Conservation (phyloP, 176 grass and related monocot species). For the Otatea glauca region DNA sequence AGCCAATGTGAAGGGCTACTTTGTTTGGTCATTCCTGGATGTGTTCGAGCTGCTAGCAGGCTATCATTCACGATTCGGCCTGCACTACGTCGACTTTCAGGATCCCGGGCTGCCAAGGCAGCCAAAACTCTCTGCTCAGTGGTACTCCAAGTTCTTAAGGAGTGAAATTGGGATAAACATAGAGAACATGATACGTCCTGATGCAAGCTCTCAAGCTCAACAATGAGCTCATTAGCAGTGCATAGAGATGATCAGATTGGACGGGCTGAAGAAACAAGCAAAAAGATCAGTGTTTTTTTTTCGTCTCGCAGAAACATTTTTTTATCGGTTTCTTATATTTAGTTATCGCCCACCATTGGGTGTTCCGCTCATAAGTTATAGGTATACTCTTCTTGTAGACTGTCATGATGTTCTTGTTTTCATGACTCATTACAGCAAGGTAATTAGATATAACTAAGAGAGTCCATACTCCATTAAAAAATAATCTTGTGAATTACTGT, state of each 20-base stretch:
- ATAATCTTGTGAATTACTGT: neutral
- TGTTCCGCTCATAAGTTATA: constrained; percentile 14
- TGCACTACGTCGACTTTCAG: constrained; percentile 58
- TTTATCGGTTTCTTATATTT: neutral
- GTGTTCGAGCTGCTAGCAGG: constrained; percentile 64
- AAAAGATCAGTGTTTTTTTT: neutral
- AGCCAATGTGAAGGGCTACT: constrained; percentile 68
- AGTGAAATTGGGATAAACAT: constrained; percentile 40
- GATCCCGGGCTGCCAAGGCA: constrained; percentile 46
- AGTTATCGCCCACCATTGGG: neutral
- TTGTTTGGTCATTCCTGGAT: constrained; percentile 81
- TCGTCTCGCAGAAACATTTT: neutral
- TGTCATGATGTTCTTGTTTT: neutral
- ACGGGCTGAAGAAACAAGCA: neutral
- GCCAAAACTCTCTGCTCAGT: constrained; percentile 57
- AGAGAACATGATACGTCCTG: neutral
- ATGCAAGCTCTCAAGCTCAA: constrained; percentile 19
- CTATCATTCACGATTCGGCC: constrained; percentile 40
- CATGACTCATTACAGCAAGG: neutral
- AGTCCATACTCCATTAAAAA: neutral
- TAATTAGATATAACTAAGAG: neutral
- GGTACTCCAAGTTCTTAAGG: constrained; percentile 66
- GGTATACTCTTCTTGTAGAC: neutral
- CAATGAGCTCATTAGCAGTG: constrained; percentile 29
- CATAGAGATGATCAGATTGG: constrained; percentile 20